Evolutionary conservation across 495 filamentous ascomycete species (phyloP).

Genomic region (Bacidia rubella): DNA sequence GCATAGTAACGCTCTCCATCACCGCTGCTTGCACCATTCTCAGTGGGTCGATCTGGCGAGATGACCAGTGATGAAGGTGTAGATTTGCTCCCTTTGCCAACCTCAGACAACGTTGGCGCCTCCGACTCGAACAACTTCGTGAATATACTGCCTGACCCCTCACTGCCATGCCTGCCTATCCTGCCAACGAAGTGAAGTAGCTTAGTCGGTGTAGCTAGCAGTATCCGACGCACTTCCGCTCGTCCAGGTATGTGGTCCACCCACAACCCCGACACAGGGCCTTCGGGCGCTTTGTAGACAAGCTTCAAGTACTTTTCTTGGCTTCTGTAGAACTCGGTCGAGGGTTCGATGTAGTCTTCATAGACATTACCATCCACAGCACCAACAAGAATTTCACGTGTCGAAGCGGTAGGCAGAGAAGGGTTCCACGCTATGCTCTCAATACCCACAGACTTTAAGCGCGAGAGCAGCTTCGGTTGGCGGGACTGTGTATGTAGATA

Average conservation of each 20-base stretch:
- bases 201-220: constrained; percentile 61
- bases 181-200: constrained; percentile 70
- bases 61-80: constrained; percentile 53
- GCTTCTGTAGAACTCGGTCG: constrained; percentile 82
- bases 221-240: constrained; percentile 55
- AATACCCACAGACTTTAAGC: constrained; percentile 72
- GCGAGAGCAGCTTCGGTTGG: constrained; percentile 67
- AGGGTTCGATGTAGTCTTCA: constrained; percentile 88
- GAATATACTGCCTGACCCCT: constrained; percentile 72
- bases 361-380: constrained; percentile 87
- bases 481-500: constrained; percentile 92
- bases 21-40: constrained; percentile 27
- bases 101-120: constrained; percentile 58
- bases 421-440: constrained; percentile 94
- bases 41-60: constrained; percentile 56
- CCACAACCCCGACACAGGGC: constrained; percentile 67
- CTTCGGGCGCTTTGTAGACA: constrained; percentile 67
- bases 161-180: constrained; percentile 55
- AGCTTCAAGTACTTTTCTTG: constrained; percentile 83
- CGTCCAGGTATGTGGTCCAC: constrained; percentile 54
- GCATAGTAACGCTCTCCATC: constrained; percentile 62
- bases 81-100: constrained; percentile 36
- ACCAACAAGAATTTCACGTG: constrained; percentile 87
- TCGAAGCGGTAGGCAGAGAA: constrained; percentile 87
- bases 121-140: constrained; percentile 79